A percentile compares a stretch with the other conserved stretches of the same genome.
Evolutionary conservation across 345 rosid species (phyloP).

Genomic region (Chamaenerion angustifolium): DNA sequence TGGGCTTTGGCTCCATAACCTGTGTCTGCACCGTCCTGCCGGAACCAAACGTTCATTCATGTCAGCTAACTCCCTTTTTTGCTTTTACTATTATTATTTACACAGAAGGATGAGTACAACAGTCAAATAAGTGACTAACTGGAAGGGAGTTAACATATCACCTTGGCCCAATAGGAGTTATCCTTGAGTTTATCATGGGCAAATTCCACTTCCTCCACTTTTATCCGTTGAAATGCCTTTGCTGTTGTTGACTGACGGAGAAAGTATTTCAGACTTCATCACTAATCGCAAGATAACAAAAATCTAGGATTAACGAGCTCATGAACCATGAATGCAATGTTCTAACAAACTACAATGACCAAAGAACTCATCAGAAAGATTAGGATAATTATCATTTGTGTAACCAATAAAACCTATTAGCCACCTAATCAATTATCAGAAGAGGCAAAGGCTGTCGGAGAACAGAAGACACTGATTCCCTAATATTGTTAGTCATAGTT

Average conservation of each 20-base stretch:
- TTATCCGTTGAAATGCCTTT: constrained; percentile 72
- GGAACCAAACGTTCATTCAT: not conserved
- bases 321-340: not conserved
- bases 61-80: not conserved
- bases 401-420: no score
- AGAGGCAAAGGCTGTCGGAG: no score
- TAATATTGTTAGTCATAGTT: no score
- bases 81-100: not conserved
- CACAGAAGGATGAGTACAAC: not conserved
- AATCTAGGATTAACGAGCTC: not conserved
- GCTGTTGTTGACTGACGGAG: constrained; percentile 43
- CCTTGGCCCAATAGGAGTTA: constrained; percentile 96
- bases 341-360: not conserved
- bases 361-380: not conserved
- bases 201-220: constrained; percentile 54
- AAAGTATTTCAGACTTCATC: not conserved
- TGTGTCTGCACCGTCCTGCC: constrained; percentile 61
- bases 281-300: not conserved
- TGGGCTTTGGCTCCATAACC: constrained; percentile 98
- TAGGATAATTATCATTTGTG: not conserved
- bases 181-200: constrained; percentile 65
- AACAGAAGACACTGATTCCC: no score
- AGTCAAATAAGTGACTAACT: not conserved
- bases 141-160: constrained; percentile 7
- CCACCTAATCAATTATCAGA: no score